Base-by-base conservation (phyloP, 2,329 filamentous ascomycete genomes). In the Sclerotinia spermophila region DNA sequence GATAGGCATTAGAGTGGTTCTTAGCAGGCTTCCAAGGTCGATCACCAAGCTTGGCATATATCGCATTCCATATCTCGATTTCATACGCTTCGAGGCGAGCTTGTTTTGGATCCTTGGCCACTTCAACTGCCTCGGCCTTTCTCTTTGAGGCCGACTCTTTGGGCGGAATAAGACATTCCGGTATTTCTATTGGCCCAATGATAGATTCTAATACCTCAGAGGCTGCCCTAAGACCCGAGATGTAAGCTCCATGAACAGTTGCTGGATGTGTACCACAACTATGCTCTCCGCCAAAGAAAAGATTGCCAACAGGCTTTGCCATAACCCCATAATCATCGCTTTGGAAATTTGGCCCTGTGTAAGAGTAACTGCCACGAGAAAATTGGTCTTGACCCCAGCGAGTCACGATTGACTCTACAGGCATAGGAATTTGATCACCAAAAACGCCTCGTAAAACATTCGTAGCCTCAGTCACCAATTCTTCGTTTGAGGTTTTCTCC, bases 271-370 rank as follows among this genome's bases (percentile, higher is more conserved):
- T 97, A 61, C 93, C 94, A 76, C 92, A 97, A 0, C 96, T 99
- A 72, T 97, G 96, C 81, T 99, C 96, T 62, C 96, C 96, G 24
- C 95, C 96, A 81, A 99, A 99, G 81, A 95, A 93, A 13, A 99
- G 83, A 74, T 96, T 97, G 44, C 93, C 94, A 44, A 97, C 85
- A 1, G 92, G 84, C 64, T 87, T 87, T 2, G 96, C 93, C 92
- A 99, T 97, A 44, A 89, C 84, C 79, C 98, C 93, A 81, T 99
- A 99, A 79, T 99, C 96, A 67, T 94, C 92, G 2, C 92, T 87
- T 67, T 89, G 86, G 81, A 97, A 95, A 61, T 89, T 86, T 8
- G 94, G 90, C 0, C 92, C 94, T 1, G 97, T 93, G 74, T 93
- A 98, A 3, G 96, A 99, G 81, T 99, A 99, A 79, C 92, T 97